phyloP scores from a whole-genome alignment of 2,329 filamentous ascomycete genomes.

The Fusarium coicis region DNA sequence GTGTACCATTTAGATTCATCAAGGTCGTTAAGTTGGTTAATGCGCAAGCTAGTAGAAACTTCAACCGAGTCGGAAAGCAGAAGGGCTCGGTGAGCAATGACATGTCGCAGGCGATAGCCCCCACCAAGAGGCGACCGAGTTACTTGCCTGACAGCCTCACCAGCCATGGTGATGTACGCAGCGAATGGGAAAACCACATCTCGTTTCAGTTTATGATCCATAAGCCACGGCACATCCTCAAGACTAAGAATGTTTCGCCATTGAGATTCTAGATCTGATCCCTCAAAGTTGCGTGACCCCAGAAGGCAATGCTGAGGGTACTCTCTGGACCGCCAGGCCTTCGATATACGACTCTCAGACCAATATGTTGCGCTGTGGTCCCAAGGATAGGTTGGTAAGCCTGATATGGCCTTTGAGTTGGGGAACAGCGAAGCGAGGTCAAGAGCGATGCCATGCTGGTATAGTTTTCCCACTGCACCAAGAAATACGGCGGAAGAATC shows the following conservation, averaged over 20 bases:
- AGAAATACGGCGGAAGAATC: not conserved
- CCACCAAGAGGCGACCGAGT: not conserved
- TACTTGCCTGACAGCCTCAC: slow-evolving; percentile 49
- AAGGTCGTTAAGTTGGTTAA: slow-evolving; percentile 8
- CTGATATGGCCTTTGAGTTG: slow-evolving; percentile 36
- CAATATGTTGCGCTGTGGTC: slow-evolving; percentile 52
- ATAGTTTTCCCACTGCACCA: not conserved
- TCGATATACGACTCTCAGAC: slow-evolving; percentile 46
- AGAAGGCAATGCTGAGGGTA: slow-evolving; percentile 54
- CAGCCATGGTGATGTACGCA: slow-evolving; percentile 54
- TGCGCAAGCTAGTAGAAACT: slow-evolving; percentile 8
- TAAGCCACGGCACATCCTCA: slow-evolving; percentile 50
- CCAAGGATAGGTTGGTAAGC: slow-evolving; percentile 53
- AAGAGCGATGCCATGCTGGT: not conserved
- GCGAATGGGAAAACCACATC: slow-evolving; percentile 39
- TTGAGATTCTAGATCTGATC: slow-evolving; percentile 36
- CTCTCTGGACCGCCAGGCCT: slow-evolving; percentile 43
- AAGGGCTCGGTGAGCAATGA: slow-evolving; percentile 5
- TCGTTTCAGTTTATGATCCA: slow-evolving; percentile 49
- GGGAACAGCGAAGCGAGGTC: slow-evolving; percentile 21
- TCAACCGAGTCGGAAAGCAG: not conserved
- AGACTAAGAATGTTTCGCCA: slow-evolving; percentile 44
- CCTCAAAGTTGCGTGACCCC: slow-evolving; percentile 43
- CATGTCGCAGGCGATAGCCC: slow-evolving; percentile 4
- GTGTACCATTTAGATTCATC: slow-evolving; percentile 20